Evolutionary conservation across 768 basidiomycete species (phyloP).

Genomic region (Suillus weaverae): DNA sequence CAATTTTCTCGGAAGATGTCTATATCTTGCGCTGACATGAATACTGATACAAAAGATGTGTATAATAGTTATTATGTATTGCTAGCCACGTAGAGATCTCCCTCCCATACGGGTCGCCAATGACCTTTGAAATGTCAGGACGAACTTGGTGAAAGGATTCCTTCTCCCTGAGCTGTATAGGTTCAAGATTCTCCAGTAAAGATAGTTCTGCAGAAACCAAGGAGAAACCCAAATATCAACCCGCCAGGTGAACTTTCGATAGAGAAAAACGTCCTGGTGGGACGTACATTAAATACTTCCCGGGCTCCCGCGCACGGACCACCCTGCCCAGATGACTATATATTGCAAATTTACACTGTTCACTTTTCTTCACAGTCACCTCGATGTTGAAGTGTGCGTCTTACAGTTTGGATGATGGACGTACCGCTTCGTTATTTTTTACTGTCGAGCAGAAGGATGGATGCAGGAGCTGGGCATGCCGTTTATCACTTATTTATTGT

Average conservation of each 20-base stretch:
- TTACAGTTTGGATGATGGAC: constrained; percentile 18
- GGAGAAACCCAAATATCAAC: constrained; percentile 72
- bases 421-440: constrained; percentile 25
- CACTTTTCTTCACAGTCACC: constrained; percentile 39
- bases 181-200: constrained; percentile 55
- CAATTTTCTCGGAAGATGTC: no score
- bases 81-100: constrained; percentile 29
- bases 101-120: constrained; percentile 67
- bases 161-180: constrained; percentile 54
- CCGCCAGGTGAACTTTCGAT: constrained; percentile 74
- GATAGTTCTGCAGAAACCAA: constrained; percentile 5
- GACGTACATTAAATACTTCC: constrained; percentile 11
- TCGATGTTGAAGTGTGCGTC: constrained; percentile 39
- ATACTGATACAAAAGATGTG: neutral
- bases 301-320: constrained; percentile 56
- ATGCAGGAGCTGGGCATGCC: constrained; percentile 71
- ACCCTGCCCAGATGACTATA: constrained; percentile 25
- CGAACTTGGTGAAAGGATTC: constrained; percentile 68
- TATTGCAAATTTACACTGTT: constrained; percentile 20
- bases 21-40: neutral
- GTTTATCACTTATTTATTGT: constrained; percentile 41
- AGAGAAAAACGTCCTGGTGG: constrained; percentile 11
- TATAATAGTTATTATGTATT: neutral
- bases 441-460: constrained; percentile 50
- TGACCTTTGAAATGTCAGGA: constrained; percentile 45